These are phyloP conservation scores for Chlamydomonas urium DNA, from an alignment of 139 green algal species.

Conservation along the genomic window DNA sequence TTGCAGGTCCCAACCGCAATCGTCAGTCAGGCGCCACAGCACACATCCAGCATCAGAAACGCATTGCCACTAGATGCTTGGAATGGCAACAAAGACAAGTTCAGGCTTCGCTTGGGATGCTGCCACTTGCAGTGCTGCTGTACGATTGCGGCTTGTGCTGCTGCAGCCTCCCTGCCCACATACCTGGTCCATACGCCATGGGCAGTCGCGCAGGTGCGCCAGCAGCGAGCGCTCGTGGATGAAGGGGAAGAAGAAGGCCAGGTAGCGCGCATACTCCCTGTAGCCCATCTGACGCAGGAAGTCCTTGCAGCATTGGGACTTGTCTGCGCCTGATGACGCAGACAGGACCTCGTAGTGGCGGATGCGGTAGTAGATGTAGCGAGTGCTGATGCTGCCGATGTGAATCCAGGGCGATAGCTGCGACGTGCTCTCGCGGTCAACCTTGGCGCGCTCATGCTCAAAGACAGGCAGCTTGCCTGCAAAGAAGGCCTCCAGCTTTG, in stretches of 20 bases:
- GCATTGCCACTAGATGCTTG: no score
- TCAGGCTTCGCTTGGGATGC: no score
- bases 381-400: constrained; percentile 77
- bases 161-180: no score
- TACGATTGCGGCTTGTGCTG: no score
- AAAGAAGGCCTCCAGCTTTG: constrained; percentile 68
- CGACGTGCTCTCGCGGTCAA: constrained; percentile 74
- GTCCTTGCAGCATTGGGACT: constrained; percentile 40
- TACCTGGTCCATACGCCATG: constrained; percentile 83
- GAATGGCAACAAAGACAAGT: no score
- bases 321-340: constrained; percentile 20
- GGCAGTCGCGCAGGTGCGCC: constrained; percentile 77
- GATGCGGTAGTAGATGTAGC: constrained; percentile 67
- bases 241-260: constrained; percentile 95
- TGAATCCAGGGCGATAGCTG: constrained; percentile 91
- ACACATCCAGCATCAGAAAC: no score
- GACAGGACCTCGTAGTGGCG: neutral
- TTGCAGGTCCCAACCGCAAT: no score
- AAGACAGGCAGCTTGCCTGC: constrained; percentile 59
- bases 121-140: no score
- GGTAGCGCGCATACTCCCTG: constrained; percentile 86
- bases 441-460: constrained; percentile 65
- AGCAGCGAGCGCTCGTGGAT: constrained; percentile 88
- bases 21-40: no score
- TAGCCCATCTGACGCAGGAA: constrained; percentile 86